A percentile compares a stretch with the other conserved stretches of the same genome.
phyloP scores from a whole-genome alignment of 2,329 filamentous ascomycete species.

The Reticulascus tulasneorum region DNA sequence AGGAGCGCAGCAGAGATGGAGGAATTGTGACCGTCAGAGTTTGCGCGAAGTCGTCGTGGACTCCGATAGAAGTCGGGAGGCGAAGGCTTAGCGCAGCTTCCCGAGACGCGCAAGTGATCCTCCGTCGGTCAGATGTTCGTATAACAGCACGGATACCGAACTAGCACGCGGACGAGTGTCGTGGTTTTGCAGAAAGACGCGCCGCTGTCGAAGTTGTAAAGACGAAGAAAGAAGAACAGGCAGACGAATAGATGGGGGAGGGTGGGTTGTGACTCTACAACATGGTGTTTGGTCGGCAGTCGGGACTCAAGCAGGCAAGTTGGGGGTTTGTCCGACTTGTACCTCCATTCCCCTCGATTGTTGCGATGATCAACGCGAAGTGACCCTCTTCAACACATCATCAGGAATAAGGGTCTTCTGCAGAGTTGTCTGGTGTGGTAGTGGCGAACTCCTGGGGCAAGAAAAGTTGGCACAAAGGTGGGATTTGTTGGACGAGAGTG shows the following conservation, averaged over 20 bases:
- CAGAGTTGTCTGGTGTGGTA: conserved; percentile 5
- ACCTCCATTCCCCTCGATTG: conserved; percentile 13
- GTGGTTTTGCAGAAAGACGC: too few species aligned
- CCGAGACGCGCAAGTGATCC: background rate
- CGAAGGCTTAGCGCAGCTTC: background rate
- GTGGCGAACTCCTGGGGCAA: conserved; percentile 9
- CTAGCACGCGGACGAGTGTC: background rate
- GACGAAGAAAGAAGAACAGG: too few species aligned
- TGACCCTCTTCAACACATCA: conserved; percentile 11
- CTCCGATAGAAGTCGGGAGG: too few species aligned
- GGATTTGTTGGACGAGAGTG: conserved; percentile 8
- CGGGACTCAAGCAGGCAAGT: conserved; percentile 10
- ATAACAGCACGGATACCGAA: background rate
- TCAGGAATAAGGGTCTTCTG: conserved; percentile 1
- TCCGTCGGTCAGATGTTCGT: background rate
- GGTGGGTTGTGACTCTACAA: background rate
- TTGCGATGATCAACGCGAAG: conserved; percentile 13
- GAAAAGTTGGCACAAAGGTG: background rate
- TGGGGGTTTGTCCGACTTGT: conserved; percentile 12
- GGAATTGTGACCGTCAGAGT: conserved; percentile 9
- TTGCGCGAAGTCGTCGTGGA: conserved; percentile 6
- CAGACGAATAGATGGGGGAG: too few species aligned
- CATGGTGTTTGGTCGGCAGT: background rate
- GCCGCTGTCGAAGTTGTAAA: background rate
- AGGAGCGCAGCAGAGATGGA: conserved; percentile 2